Conservation (phyloP, 2,329 filamentous ascomycete species). For the Ilyonectria mors-panacis region DNA sequence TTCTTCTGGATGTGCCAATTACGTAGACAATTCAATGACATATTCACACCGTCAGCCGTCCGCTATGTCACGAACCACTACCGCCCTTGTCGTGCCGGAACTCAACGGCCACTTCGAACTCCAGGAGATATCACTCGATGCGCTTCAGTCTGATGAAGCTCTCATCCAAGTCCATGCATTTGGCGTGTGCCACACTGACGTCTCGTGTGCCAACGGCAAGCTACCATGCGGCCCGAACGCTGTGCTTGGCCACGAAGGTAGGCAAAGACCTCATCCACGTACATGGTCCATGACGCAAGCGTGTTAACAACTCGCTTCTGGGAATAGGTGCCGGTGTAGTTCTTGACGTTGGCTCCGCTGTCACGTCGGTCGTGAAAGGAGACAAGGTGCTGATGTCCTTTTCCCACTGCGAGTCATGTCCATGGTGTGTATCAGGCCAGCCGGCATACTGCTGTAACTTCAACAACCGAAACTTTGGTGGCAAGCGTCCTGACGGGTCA, state of each 20-base stretch:
- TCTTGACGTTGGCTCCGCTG: conserved; percentile 18
- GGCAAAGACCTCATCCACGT: conserved; percentile 51
- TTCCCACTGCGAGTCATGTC: conserved; percentile 24
- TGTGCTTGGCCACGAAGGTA: conserved; percentile 49
- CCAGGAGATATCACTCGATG: not conserved
- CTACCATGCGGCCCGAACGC: conserved; percentile 10
- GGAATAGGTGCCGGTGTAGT: conserved; percentile 32
- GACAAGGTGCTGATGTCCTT: conserved; percentile 37
- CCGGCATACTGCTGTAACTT: conserved; percentile 35
- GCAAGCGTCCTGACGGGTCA: conserved; percentile 26
- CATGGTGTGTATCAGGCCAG: conserved; percentile 19
- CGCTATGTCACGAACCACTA: conserved; percentile 1
- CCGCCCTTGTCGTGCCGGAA: not conserved
- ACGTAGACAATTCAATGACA: too few relatives aligned
- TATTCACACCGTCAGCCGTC: too few relatives aligned
- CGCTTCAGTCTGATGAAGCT: conserved; percentile 19
- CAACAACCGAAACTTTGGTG: conserved; percentile 28
- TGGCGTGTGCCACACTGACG: conserved; percentile 35
- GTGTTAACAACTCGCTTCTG: not conserved
- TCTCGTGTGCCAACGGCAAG: conserved; percentile 61
- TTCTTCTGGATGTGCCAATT: too few relatives aligned
- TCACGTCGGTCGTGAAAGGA: not conserved
- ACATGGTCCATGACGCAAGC: not conserved
- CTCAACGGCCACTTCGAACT: not conserved
- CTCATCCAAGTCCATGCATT: conserved; percentile 30